Base-by-base conservation (phyloP, 2,329 filamentous ascomycete genomes). In the Aspergillus awamori region DNA sequence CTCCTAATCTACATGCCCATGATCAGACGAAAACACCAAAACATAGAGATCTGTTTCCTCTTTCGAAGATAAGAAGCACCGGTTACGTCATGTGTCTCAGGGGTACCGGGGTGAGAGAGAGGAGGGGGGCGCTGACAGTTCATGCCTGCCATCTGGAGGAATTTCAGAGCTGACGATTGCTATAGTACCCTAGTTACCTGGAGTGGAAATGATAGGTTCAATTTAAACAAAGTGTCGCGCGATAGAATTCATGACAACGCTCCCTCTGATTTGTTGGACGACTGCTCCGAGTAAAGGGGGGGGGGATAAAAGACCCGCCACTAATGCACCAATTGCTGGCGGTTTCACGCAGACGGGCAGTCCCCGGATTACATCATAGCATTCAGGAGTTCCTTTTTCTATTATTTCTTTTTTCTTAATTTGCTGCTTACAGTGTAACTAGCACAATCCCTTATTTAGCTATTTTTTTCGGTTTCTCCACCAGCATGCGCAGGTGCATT, bases 241-340 rank as follows among this genome's bases (percentile, higher is more conserved):
- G 33, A 53, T 53, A 22, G 38, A 41, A 41, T 24, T 26, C 43
- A 56, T 36, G 33, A 5, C 22, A 38, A n/a, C 3, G 36, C 10
- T 2, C 33, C 11, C 15, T 51, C 22, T 60, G 5, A 60, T 60
- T 60, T 26, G 58, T 45, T 51, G 58, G 58, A 24, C 30, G 26
- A 49, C 47, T 51, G 58, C 26, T 51, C 58, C 58, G 58, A 51
- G 24, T 56, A 43, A 60, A 56, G 58, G 58, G 58, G 28, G 28
- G 17, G 11, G 13, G 33, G 58, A 56, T 24, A 5, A 45, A 10
- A 22, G 39, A 47, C 26, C 30, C 39, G 30, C 53, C 8, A 39
- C n/a, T 17, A 4, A 24, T 22, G 17, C 13, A 39, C 53, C 53
- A 45, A 56, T 56, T 39, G 45, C 8, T 3, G n/a, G 10, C 11